Base-by-base conservation (phyloP, 1,284 basidiomycete species). In the Tausonia pullulans region DNA sequence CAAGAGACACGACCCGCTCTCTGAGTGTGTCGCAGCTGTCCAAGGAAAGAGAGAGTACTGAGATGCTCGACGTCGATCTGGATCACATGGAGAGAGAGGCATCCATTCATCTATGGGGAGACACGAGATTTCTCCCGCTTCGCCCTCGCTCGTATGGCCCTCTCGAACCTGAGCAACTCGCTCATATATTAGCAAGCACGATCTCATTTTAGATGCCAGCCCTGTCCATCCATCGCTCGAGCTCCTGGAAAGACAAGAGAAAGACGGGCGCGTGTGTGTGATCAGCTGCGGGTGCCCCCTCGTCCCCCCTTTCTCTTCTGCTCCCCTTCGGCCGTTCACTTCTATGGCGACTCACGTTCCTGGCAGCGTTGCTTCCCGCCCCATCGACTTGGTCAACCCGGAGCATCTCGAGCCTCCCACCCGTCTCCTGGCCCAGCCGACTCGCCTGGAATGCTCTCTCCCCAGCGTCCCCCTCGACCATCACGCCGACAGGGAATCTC, bases 401-500 rank as follows among this genome's bases (percentile, higher is more conserved):
- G 51, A 64, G 53, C 7, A 50, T 39, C 56, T 64, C 57, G 2
- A 64, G 57, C 58, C 56, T 59, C 16, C 62, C 62, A 2, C 62
- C 62, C 7, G 13, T 14, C 16, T 63, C 62, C 57, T n/a, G n/a
- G 8, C 51, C 62, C 41, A 64, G 46, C 46, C 62, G 9, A n/a
- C 57, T 59, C 6, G 45, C 27, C 53, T 55, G 45, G 27, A 58
- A 64, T 49, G 8, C 50, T 45, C 41, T 49, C n/a, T 64, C 62
- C n/a, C 48, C 57, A 3, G 53, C 52, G 13, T 43, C 51, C 41
- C 61, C 53, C 8, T 43, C 13, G 43, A 62, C 41, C 65, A 66
- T 66, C 39, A 69, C 60, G 7, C 67, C 67, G 5, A 69, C 62
- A 7, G 67, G 67, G 55, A 69, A 69, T 54, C 64, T 56, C 3